Evolutionary conservation across 352 stramenopile genomes (phyloP).

Genomic region (Pythium dissotocum): DNA sequence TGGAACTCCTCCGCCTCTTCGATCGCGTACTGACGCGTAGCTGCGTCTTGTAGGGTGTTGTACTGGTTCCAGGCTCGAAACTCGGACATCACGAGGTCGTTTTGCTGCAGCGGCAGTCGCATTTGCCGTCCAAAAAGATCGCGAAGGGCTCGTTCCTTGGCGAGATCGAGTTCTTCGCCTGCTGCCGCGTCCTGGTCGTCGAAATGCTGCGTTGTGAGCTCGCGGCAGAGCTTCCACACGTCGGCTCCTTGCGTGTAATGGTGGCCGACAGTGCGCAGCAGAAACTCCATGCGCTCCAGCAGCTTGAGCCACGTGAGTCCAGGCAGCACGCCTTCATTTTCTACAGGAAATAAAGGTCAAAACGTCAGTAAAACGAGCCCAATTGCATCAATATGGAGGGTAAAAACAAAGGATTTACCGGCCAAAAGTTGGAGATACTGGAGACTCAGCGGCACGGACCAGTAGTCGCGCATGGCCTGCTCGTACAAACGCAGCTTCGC

Average conservation of each 20-base stretch:
- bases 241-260: conserved; percentile 67
- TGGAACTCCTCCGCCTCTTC: conserved; percentile 38
- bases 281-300: conserved; percentile 30
- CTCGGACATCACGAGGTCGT: conserved; percentile 74
- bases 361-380: not conserved
- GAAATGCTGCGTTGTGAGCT: conserved; percentile 37
- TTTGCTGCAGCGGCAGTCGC: conserved; percentile 62
- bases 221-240: conserved; percentile 57
- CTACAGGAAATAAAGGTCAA: conserved; percentile 8
- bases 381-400: not conserved
- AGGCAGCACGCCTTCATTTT: conserved; percentile 14
- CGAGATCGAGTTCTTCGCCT: not conserved
- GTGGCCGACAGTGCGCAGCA: conserved; percentile 38
- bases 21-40: conserved; percentile 22
- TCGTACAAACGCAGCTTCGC: conserved; percentile 42
- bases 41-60: conserved; percentile 42
- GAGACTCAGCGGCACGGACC: conserved; percentile 49
- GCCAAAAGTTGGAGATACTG: conserved; percentile 41
- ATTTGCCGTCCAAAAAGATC: conserved; percentile 58
- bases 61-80: conserved; percentile 73
- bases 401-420: conserved; percentile 22
- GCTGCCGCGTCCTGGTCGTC: conserved; percentile 22
- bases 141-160: conserved; percentile 44
- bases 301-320: conserved; percentile 21
- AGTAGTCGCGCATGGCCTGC: conserved; percentile 49